Evolutionary conservation across 1,284 basidiomycete genomes (phyloP).

Genomic region (Pterulicium gracile): DNA sequence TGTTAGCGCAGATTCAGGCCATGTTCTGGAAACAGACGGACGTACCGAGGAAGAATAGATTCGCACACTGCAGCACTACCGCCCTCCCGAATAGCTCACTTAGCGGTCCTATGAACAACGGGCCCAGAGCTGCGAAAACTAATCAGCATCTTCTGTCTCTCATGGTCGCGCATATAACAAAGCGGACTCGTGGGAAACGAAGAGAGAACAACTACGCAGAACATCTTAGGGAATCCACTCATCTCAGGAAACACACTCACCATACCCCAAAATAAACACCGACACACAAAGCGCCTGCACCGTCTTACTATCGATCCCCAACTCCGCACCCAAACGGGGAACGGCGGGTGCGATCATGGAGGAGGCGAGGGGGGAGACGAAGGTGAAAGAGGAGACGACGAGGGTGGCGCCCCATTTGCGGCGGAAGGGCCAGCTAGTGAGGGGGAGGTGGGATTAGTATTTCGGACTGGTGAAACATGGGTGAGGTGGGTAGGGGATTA

Average conservation of each 20-base stretch:
- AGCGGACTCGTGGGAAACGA: too few species aligned
- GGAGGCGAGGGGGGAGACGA: conserved; percentile 56
- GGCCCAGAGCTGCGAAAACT: conserved; percentile 23
- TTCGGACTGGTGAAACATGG: neutral
- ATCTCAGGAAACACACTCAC: conserved; percentile 20
- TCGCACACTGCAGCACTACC: conserved; percentile 27
- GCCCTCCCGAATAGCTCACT: conserved; percentile 31
- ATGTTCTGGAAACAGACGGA: neutral
- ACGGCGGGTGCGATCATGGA: conserved; percentile 68
- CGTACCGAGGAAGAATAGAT: conserved; percentile 27
- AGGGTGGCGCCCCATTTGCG: conserved; percentile 54
- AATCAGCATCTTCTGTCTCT: too few species aligned
- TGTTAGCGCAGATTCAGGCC: neutral
- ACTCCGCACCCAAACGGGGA: conserved; percentile 37
- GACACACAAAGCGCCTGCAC: conserved; percentile 52
- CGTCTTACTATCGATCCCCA: conserved; percentile 41
- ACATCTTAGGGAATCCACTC: conserved; percentile 5
- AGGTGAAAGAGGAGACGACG: conserved; percentile 54
- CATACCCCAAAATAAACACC: conserved; percentile 60
- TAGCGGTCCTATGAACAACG: conserved; percentile 39
- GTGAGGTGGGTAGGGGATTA: too few species aligned
- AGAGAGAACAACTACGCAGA: conserved; percentile 5
- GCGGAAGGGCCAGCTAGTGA: conserved; percentile 44
- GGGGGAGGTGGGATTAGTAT: too few species aligned
- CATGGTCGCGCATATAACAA: too few species aligned